Base-by-base conservation (phyloP, 176 grass and related monocot species). In the Zea luxurians region DNA sequence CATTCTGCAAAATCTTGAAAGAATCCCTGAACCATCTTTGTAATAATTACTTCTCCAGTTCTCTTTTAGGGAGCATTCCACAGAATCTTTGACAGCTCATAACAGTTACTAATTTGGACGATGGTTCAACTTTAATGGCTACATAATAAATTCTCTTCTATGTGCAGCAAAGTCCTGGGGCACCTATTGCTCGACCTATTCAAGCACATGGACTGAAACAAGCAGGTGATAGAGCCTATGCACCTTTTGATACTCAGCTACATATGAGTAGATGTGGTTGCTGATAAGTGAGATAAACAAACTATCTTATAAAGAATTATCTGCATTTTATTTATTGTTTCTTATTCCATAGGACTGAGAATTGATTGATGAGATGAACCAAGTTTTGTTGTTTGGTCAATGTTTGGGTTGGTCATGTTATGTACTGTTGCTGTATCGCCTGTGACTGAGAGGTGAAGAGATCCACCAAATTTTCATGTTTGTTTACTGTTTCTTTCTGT, bases 141-240 rank as follows among this genome's bases (percentile, higher is more conserved):
- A 34, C 20, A 43, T 70, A 53, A 74, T 40, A 63, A 78, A 49
- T 57, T 10, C 17, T 17, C 7, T 40, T 83, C 11, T 83, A 54
- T 76, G 76, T 80, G 61, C 84, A 89, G 91, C 68, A 83, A 52
- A 80, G 85, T 81, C 76, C 86, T 82, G 84, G 86, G 61, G 90
- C 57, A 70, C 70, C 86, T 74, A 63, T 59, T 91, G 67, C 76
- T 70, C 79, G 82, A 83, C 73, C 86, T 84, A 65, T 68, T 74
- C 73, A 85, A 68, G 53, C 46, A 78, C 82, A 90, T 81, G 44
- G 71, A 66, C 84, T 86, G 50, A 91, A 93, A 84, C 66, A 74
- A 70, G n/a, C 69, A 13, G 81, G 86, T 88, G 79, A 88, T 47
- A 61, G 0, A 77, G 10, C 35, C 6, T 77, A 11, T 71, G 3